Conservation (phyloP, 768 basidiomycete species). For the Pleurotus giganteus region DNA sequence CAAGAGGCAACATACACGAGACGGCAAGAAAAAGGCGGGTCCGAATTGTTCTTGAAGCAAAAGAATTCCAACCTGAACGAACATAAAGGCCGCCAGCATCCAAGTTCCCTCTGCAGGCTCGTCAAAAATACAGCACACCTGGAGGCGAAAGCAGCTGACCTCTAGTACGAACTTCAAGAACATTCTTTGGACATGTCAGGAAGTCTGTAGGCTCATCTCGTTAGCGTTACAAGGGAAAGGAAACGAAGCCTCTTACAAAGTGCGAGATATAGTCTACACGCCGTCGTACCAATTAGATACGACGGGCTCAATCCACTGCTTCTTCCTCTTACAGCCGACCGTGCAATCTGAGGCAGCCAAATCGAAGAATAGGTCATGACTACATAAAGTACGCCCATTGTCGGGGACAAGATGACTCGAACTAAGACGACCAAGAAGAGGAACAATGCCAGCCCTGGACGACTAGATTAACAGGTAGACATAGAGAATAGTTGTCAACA, state of each 20-base stretch:
- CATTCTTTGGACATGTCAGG: conserved; percentile 79
- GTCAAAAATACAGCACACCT: conserved; percentile 1
- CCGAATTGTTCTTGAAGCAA: conserved; percentile 75
- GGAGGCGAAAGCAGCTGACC: conserved; percentile 40
- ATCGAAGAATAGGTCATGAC: conserved; percentile 70
- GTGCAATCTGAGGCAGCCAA: conserved; percentile 84
- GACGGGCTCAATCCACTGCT: conserved; percentile 63
- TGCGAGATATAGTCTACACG: conserved; percentile 66
- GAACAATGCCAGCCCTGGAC: conserved; percentile 63
- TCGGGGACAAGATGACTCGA: conserved; percentile 68
- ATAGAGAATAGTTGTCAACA: not conserved
- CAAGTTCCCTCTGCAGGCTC: conserved; percentile 61
- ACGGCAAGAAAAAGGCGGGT: conserved; percentile 36
- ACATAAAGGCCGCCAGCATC: conserved; percentile 55
- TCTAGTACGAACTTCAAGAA: conserved; percentile 76
- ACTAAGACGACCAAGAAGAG: conserved; percentile 71
- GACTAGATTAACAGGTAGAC: conserved; percentile 6
- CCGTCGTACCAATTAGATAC: conserved; percentile 76
- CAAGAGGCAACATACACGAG: not conserved
- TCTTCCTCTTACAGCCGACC: conserved; percentile 70
- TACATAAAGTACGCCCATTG: conserved; percentile 64
- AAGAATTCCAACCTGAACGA: conserved; percentile 59
- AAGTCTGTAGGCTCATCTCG: conserved; percentile 55
- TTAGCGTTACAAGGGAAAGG: not conserved
- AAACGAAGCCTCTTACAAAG: conserved; percentile 56